Evolutionary conservation across 805 yeast genomes (phyloP).

Genomic region (Kodamaea restingae): DNA sequence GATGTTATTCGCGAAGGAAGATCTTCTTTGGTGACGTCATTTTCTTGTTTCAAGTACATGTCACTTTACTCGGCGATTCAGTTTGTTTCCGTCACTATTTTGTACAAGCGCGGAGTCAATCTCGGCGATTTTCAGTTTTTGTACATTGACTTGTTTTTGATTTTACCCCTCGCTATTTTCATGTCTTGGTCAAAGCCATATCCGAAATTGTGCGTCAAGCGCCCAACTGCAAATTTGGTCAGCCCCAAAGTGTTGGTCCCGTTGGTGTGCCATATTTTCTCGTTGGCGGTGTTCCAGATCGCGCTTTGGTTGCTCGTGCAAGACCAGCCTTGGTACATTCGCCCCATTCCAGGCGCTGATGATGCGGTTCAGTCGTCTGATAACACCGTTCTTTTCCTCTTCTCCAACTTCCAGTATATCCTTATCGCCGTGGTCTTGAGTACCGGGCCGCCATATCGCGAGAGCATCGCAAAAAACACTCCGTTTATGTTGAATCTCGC

Average conservation of each 20-base stretch:
- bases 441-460: slow-evolving; percentile 90
- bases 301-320: slow-evolving; percentile 60
- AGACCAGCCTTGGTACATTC: slow-evolving; percentile 66
- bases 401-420: slow-evolving; percentile 85
- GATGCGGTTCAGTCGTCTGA: slow-evolving; percentile 82
- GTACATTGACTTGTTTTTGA: slow-evolving; percentile 86
- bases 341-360: slow-evolving; percentile 71
- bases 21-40: slow-evolving; percentile 90
- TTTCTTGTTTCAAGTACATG: slow-evolving; percentile 97
- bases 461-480: slow-evolving; percentile 58
- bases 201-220: slow-evolving; percentile 52
- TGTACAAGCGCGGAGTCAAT: slow-evolving; percentile 86
- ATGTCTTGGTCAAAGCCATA: slow-evolving; percentile 97
- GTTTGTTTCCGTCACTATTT: slow-evolving; percentile 77
- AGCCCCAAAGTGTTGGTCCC: slow-evolving; percentile 86
- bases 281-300: slow-evolving; percentile 63
- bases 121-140: slow-evolving; percentile 95
- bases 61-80: slow-evolving; percentile 95
- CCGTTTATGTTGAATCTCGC: slow-evolving; percentile 69
- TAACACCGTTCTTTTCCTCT: slow-evolving; percentile 78
- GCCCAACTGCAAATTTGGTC: slow-evolving; percentile 93
- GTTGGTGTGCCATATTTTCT: slow-evolving; percentile 67
- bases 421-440: slow-evolving; percentile 79
- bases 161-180: slow-evolving; percentile 90
- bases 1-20: slow-evolving; percentile 93